A percentile compares a stretch with the other conserved stretches of the same genome.
Evolutionary conservation across 129 eudicot genomes (phyloP).

Genomic region (Artemisia annua): DNA sequence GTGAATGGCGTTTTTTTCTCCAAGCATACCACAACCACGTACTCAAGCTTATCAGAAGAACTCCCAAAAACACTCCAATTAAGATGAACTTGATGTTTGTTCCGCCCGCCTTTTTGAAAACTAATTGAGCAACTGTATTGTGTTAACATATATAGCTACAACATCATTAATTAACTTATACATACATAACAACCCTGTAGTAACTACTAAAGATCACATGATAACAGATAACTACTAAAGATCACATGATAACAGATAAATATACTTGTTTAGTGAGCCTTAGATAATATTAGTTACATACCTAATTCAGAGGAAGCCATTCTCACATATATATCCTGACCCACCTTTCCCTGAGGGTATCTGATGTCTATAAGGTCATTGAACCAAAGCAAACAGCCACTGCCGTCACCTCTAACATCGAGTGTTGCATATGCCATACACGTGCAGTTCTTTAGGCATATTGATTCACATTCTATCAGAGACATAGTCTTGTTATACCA

Average conservation of each 20-base stretch:
- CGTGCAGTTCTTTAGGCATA: conserved; percentile 11
- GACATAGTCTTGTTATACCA: conserved; percentile 16
- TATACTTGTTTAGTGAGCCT: too few relatives aligned
- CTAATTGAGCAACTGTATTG: conserved; percentile 1
- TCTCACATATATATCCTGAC: conserved; percentile 17
- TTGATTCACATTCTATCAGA: background rate
- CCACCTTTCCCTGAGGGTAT: background rate
- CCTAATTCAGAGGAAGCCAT: conserved; percentile 24
- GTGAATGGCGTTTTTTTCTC: conserved; percentile 18
- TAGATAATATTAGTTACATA: background rate
- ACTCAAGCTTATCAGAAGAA: conserved; percentile 33
- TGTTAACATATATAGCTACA: background rate
- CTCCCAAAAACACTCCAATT: background rate
- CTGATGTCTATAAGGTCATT: conserved; percentile 9
- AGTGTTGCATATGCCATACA: conserved; percentile 6
- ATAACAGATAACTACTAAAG: too few relatives aligned
- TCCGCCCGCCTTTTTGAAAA: conserved; percentile 4
- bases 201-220: too few relatives aligned
- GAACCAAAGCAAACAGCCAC: conserved; percentile 19
- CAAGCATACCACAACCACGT: conserved; percentile 20
- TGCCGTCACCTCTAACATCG: background rate
- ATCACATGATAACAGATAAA: too few relatives aligned
- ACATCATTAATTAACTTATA: background rate
- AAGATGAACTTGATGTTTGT: conserved; percentile 7
- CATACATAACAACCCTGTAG: background rate